phyloP scores from a whole-genome alignment of 495 filamentous ascomycete species.

The Delitschia confertaspora region DNA sequence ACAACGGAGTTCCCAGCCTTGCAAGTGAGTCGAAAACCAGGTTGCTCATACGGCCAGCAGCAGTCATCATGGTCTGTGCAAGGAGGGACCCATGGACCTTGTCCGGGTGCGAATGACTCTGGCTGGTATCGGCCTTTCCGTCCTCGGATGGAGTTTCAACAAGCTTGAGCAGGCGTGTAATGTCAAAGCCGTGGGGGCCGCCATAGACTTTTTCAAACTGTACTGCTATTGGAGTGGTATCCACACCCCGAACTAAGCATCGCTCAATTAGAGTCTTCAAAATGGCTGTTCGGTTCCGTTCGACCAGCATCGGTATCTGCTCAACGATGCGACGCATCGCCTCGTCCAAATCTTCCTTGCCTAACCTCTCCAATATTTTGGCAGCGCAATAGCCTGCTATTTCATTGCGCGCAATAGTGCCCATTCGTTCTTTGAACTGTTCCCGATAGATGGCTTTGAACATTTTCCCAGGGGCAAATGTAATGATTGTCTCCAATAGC shows the following conservation, averaged over 20 bases:
- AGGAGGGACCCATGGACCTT: constrained; percentile 58
- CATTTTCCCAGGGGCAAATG: constrained; percentile 68
- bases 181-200: constrained; percentile 31
- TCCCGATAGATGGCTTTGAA: constrained; percentile 77
- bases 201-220: constrained; percentile 52
- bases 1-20: constrained; percentile 34
- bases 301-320: constrained; percentile 58
- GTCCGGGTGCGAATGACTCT: constrained; percentile 29
- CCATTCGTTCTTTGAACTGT: constrained; percentile 66
- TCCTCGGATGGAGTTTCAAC: constrained; percentile 26
- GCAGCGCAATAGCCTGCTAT: constrained; percentile 79
- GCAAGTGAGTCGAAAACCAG: constrained; percentile 51
- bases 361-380: constrained; percentile 67
- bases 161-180: constrained; percentile 43
- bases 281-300: constrained; percentile 64
- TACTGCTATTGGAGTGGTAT: constrained; percentile 52
- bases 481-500: constrained; percentile 75
- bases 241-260: constrained; percentile 57
- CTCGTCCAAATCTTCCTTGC: constrained; percentile 68
- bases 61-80: constrained; percentile 54
- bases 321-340: constrained; percentile 60
- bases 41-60: constrained; percentile 47
- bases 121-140: constrained; percentile 17
- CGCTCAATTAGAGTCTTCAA: constrained; percentile 76
- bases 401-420: constrained; percentile 73